Percentiles rank a stretch among this genome's conserved stretches.
These are phyloP conservation scores for Diaporthe sp. DNA, from an alignment of 2,329 filamentous ascomycete species.

Conservation along the genomic window DNA sequence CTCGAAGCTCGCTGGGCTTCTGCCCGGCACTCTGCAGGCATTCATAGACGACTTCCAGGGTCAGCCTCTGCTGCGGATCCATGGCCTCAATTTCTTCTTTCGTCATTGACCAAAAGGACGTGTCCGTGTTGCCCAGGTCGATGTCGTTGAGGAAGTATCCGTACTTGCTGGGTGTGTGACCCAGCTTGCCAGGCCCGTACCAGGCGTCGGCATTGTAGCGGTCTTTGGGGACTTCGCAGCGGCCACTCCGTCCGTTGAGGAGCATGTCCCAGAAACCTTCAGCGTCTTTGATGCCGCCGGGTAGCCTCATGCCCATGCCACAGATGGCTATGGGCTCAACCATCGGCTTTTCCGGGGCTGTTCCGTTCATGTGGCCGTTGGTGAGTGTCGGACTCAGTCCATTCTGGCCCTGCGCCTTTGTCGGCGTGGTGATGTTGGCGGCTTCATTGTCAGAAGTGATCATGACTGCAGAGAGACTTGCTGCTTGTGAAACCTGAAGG, in stretches of 20 bases:
- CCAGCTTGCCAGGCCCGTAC: constrained; percentile 50
- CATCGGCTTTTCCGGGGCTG: background rate
- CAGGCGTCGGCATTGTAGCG: background rate
- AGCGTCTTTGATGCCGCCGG: constrained; percentile 45
- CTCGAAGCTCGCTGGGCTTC: constrained; percentile 35
- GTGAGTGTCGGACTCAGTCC: background rate
- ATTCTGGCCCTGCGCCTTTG: background rate
- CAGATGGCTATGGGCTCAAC: constrained; percentile 49
- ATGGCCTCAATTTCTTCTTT: background rate
- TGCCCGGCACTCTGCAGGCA: constrained; percentile 42
- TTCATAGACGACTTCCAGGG: constrained; percentile 34
- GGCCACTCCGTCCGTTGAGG: constrained; percentile 44
- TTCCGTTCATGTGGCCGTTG: background rate
- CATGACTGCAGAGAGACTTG: background rate
- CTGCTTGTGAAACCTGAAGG: background rate
- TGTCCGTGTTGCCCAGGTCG: constrained; percentile 19
- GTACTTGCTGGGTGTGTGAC: constrained; percentile 46
- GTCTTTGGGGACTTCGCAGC: constrained; percentile 30
- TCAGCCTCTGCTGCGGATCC: constrained; percentile 34
- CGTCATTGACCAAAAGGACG: constrained; percentile 21
- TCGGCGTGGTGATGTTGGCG: background rate
- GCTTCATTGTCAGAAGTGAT: background rate
- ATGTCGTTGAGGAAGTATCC: constrained; percentile 31
- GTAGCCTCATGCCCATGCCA: constrained; percentile 50
- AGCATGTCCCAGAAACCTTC: constrained; percentile 50